These are phyloP conservation scores for Penicillium canariense DNA, from an alignment of 495 filamentous ascomycete species.

Conservation along the genomic window DNA sequence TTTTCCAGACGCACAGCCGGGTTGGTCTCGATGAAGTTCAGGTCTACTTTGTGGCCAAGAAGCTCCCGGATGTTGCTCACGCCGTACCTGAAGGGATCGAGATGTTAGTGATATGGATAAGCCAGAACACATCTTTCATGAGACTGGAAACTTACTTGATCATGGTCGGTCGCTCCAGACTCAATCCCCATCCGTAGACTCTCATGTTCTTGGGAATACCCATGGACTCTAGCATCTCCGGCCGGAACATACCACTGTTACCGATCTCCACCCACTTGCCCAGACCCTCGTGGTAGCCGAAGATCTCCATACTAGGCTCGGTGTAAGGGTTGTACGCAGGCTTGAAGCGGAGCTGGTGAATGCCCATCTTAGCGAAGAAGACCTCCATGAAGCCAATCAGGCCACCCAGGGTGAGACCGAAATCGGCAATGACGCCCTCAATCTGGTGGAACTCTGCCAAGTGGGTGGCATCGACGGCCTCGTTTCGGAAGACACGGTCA, in stretches of 20 bases:
- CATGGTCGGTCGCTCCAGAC: conserved; percentile 94
- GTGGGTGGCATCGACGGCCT: conserved; percentile 95
- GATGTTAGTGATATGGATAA: conserved; percentile 3
- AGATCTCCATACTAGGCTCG: conserved; percentile 97
- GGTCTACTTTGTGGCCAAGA: conserved; percentile 79
- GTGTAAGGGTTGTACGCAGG: conserved; percentile 98
- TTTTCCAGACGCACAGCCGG: conserved; percentile 81
- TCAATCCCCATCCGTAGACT: conserved; percentile 89
- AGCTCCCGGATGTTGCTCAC: conserved; percentile 83
- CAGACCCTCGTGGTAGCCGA: conserved; percentile 86
- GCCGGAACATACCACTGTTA: conserved; percentile 96
- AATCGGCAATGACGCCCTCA: conserved; percentile 97
- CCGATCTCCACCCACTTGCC: conserved; percentile 95
- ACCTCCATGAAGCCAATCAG: conserved; percentile 95
- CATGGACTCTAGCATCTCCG: conserved; percentile 92
- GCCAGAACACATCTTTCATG: not conserved
- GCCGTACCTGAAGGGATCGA: conserved; percentile 58
- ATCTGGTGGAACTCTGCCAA: conserved; percentile 98
- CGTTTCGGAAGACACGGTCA: conserved; percentile 94
- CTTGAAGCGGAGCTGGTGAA: conserved; percentile 86
- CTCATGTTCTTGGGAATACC: conserved; percentile 82
- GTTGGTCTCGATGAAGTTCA: conserved; percentile 77
- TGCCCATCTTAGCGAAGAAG: conserved; percentile 95
- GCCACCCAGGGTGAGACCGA: conserved; percentile 83
- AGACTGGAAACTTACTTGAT: conserved; percentile 64